These are phyloP conservation scores for Solanum chilense DNA, from an alignment of 257 asterid species.

Conservation along the genomic window DNA sequence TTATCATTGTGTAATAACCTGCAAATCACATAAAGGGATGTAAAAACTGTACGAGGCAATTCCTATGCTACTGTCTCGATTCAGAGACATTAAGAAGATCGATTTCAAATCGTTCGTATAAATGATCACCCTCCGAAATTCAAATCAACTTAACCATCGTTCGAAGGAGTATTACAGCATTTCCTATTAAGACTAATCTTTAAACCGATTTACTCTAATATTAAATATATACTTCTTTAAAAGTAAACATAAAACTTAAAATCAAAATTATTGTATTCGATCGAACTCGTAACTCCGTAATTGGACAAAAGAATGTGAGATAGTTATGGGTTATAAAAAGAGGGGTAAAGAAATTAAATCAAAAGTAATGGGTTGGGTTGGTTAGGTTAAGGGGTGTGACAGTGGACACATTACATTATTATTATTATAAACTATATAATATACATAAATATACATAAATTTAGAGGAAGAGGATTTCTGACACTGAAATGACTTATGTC, in stretches of 20 bases:
- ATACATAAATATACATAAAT: not conserved
- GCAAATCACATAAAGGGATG: no score
- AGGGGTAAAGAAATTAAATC: constrained; percentile 6
- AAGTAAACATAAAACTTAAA: no score
- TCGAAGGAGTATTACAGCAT: no score
- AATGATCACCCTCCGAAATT: no score
- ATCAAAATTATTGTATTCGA: not conserved
- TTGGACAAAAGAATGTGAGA: constrained; percentile 27
- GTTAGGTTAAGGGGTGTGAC: constrained; percentile 24
- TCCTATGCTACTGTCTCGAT: no score
- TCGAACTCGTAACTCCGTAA: not conserved
- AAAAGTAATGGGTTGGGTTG: constrained; percentile 1
- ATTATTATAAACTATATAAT: not conserved
- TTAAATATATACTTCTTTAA: no score
- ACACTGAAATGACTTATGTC: constrained; percentile 42
- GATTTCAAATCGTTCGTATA: no score
- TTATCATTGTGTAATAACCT: no score
- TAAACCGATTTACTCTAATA: no score
- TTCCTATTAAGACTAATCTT: not conserved
- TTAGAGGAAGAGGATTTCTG: constrained; percentile 12
- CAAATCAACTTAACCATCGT: not conserved
- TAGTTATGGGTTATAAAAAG: constrained; percentile 40
- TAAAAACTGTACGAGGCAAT: no score
- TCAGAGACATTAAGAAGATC: no score
- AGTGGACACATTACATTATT: constrained; percentile 4